Percentiles rank a stretch among this genome's conserved stretches.
Evolutionary conservation across 116 monocot genomes (phyloP).

Genomic region (Dioscorea cayenensis): DNA sequence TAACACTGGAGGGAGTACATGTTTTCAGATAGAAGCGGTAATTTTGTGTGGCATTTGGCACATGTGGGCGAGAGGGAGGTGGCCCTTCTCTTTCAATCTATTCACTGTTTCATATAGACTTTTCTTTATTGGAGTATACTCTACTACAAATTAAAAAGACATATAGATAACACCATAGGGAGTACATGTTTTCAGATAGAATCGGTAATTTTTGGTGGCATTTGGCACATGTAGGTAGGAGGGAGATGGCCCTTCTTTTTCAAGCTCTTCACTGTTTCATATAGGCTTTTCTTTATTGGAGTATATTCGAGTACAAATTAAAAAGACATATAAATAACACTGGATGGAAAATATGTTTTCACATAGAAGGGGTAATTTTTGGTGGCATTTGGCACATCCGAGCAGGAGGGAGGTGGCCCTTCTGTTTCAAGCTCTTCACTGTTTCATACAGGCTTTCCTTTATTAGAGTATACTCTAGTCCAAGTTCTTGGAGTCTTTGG

Average conservation of each 20-base stretch:
- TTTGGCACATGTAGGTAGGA: background rate
- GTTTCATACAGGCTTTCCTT: constrained; percentile 6
- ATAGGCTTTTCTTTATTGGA: constrained; percentile 6
- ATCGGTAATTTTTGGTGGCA: background rate
- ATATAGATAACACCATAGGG: no score
- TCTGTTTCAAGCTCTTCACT: constrained; percentile 7
- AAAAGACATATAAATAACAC: no score
- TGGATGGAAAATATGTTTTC: background rate
- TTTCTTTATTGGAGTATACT: background rate
- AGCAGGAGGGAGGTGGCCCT: constrained; percentile 5
- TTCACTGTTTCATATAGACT: constrained; percentile 8
- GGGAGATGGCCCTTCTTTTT: constrained; percentile 7
- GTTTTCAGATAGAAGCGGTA: background rate
- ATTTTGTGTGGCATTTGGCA: background rate
- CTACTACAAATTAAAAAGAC: background rate
- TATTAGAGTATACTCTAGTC: background rate
- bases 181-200: background rate
- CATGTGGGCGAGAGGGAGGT: background rate
- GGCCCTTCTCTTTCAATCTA: constrained; percentile 3
- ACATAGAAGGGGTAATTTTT: background rate
- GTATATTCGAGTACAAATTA: background rate
- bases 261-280: constrained; percentile 7
- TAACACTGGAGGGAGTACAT: background rate
- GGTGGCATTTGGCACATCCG: background rate
- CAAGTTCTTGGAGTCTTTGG: constrained; percentile 1